phyloP scores from a whole-genome alignment of 2,329 filamentous ascomycete species.

The Fusarium illudens region DNA sequence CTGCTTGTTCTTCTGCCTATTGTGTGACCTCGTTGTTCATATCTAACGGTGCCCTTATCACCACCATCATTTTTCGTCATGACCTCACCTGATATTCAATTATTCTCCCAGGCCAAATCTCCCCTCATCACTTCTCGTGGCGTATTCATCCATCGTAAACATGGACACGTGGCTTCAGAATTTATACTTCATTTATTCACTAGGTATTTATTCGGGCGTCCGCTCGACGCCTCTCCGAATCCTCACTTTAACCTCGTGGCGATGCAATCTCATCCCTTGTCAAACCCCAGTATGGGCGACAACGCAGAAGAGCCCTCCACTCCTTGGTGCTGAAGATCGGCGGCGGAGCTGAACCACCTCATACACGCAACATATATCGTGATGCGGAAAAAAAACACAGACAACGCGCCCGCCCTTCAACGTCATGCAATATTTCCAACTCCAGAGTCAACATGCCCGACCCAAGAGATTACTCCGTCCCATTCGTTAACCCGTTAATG shows the following conservation, averaged over 20 bases:
- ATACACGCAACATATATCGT: conserved; percentile 55
- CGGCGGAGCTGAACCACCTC: conserved; percentile 70
- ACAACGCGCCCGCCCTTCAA: conserved; percentile 49
- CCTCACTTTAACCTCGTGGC: conserved; percentile 78
- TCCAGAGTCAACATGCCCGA: conserved; percentile 45
- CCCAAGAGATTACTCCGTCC: conserved; percentile 41
- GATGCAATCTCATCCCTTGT: conserved; percentile 52
- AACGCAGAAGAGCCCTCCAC: conserved; percentile 59
- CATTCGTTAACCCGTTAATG: conserved; percentile 39
- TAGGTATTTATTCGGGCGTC: conserved; percentile 55
- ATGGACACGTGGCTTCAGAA: conserved; percentile 28
- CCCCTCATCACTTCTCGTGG: neutral
- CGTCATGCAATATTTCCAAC: conserved; percentile 47
- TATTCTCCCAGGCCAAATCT: neutral
- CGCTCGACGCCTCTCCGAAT: conserved; percentile 70
- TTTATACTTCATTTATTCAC: conserved; percentile 44
- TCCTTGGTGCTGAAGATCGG: conserved; percentile 73
- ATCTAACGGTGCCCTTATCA: conserved; percentile 13
- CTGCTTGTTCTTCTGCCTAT: neutral
- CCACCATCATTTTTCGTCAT: neutral
- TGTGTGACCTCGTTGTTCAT: conserved; percentile 22
- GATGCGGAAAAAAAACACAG: conserved; percentile 63
- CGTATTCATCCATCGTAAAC: conserved; percentile 14
- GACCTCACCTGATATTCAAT: neutral
- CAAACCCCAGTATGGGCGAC: conserved; percentile 31